Evolutionary conservation across 805 yeast species (phyloP), one percentile per base, ranked within the genome.

Genomic region (Suhomyces emberorum): DNA sequence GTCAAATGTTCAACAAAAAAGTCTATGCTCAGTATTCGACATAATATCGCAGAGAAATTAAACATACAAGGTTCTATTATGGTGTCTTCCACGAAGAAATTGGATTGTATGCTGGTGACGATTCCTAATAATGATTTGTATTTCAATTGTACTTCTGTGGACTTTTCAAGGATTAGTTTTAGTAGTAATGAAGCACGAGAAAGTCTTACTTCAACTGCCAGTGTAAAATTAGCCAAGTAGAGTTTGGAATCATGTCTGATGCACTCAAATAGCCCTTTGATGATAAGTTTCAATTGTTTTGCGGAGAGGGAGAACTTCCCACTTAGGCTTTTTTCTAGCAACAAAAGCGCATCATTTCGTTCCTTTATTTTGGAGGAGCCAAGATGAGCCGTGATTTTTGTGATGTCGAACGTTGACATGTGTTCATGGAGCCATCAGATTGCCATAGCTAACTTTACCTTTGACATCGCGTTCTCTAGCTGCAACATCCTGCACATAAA

Each of bases 321-420:
- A 30, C 28, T 8, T 54, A 56, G 15, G 24, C 51, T 30, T 2
- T 23, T 18, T 28, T 59, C 62, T 11, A 59, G 41, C 2, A 32
- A 15, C 19, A 56, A 39, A 7, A 81, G 48, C 0, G 75, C 83
- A 32, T 72, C 77, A 43, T 63, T 75, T 25, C 86, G 59, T 10
- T 78, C 84, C 42, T 70, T 72, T 21, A 76, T 59, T 47, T 73
- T 79, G 3, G 69, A 41, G 1, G 86, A 80, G 16, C 59, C 25
- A n/a, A n/a, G n/a, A n/a, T n/a, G n/a, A n/a, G n/a, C n/a, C n/a
- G n/a, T n/a, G n/a, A n/a, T n/a, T n/a, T n/a, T n/a, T n/a, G n/a
- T n/a, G n/a, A n/a, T n/a, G n/a, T n/a, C n/a, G n/a, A n/a, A n/a
- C n/a, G n/a, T n/a, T n/a, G n/a, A n/a, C n/a, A n/a, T n/a, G n/a